Evolutionary conservation across 441 rosid species (phyloP).

Genomic region (Aleurites moluccanus): DNA sequence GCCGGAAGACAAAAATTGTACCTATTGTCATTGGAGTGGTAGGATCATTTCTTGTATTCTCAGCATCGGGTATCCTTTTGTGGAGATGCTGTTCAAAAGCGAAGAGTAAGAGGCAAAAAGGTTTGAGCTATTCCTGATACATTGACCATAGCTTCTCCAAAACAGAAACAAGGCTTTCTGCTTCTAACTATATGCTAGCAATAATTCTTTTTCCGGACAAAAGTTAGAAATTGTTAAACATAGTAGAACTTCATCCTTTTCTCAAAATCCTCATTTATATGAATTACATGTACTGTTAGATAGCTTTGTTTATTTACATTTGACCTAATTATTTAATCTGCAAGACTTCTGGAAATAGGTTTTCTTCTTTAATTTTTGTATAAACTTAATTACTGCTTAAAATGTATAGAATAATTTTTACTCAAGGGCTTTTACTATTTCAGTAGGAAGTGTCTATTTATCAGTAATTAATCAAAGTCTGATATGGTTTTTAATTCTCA

Average conservation of each 20-base stretch:
- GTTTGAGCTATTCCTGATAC: neutral
- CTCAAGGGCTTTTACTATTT: no score
- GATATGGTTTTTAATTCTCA: neutral
- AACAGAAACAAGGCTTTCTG: neutral
- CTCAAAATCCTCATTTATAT: neutral
- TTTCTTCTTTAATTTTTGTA: no score
- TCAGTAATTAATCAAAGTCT: neutral
- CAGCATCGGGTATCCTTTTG: slow-evolving; percentile 4
- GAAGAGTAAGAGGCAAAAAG: slow-evolving; percentile 5
- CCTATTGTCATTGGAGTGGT: slow-evolving; percentile 19
- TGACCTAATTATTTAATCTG: neutral
- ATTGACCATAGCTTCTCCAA: neutral
- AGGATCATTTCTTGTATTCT: slow-evolving; percentile 14
- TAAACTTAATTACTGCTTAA: no score
- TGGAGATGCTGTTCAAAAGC: slow-evolving; percentile 21
- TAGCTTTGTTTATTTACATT: neutral
- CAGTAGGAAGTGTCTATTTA: no score
- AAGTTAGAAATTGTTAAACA: neutral
- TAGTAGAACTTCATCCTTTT: neutral
- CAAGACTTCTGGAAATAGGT: neutral
- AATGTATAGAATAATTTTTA: no score
- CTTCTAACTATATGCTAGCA: neutral
- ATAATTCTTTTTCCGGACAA: no score
- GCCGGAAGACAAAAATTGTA: slow-evolving; percentile 3
- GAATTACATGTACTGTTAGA: neutral